Evolutionary conservation across 2,329 filamentous ascomycete species (phyloP), one percentile per base, ranked within the genome.

Genomic region (Stachybotrys chlorohalonatus): DNA sequence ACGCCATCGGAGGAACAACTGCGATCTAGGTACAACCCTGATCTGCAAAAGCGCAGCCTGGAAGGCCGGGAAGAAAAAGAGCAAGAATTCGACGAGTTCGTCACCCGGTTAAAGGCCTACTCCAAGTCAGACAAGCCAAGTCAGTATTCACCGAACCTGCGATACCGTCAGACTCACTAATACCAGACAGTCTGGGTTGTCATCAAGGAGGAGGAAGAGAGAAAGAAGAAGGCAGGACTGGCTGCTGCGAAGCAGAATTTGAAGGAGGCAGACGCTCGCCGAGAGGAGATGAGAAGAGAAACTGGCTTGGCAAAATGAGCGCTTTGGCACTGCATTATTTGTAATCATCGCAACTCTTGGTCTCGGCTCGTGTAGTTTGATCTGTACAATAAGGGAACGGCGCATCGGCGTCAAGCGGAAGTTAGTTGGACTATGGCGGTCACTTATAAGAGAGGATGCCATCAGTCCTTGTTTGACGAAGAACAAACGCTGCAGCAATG

Each of bases 61-160:
- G 91, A 92, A 70, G 82, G 85, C 56, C 82, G 90, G 16, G 79
- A 86, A 55, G 83, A 87, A 68, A 82, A 82, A 57, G 84, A 94
- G 66, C 81, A 92, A 70, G 91, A 96, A 56, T 96, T 96, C 63
- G 89, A 96, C 66, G 82, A 91, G 54, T 97, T 96, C 66, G 88
- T 96, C 31, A 80, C 67, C 51, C 84, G 86, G 63, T 72, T 99
- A 67, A 96, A 95, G 78, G 83, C 93, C 63, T 90, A 92, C 69
- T 89, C 90, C 31, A 95, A 92, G 75, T 94, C 87, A 13, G 87
- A 95, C 67, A 96, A 93, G 74, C 89, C 89, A 48, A 95, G 91
- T 95, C 78, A 57, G 86, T 75, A 52, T 2, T 13, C 32, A 17
- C 15, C 39, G 15, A 31, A 13, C n/a, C 39, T 15, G 11, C 8